Base-by-base conservation (phyloP, 140 eudicot genomes). In the Ambrosia hybrid region DNA sequence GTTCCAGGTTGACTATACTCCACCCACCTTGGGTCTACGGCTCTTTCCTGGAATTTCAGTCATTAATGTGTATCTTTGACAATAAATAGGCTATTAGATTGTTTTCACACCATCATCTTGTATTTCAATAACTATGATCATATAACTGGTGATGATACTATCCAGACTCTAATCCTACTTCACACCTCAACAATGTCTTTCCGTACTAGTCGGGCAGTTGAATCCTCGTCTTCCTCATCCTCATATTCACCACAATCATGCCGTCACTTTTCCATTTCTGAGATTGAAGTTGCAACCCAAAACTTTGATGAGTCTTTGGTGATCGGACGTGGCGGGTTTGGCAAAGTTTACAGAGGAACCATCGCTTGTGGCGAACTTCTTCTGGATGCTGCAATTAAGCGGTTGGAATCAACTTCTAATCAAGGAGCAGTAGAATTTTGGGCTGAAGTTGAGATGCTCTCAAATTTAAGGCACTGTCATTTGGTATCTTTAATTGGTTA, bases 241-340 rank as follows among this genome's bases (percentile, higher is more conserved):
- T 38, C 9, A 9, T 7, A 52, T 12, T 36, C 76, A 6, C 63
- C 12, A 49, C 76, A 62, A 9, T 33, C 15, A 26, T 64, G 81
- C 37, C 81, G 85, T 3, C 85, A 9, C 13, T 65, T 80, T 45
- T 63, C 78, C 5, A 60, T 80, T 36, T 66, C 66, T 0, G 81
- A 80, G 75, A 76, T 80, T 65, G 38, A 38, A 57, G 16, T 61
- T 15, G 85, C 85, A 53, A 80, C 85, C 15, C 41, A 34, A 9
- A 51, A 76, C 67, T 81, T 81, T 72, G 61, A 74, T 51, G 78
- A 76, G 8, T 72, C 70, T n/a, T 56, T 70, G 21, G 52, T 76
- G 14, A 48, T 81, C 1, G 85, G 81, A 11, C 61, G 51, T 33
- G 85, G 85, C 9, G 84, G 84, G 11, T 80, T 80, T 70, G 84